Percentiles rank a stretch among this genome's conserved stretches.
Evolutionary conservation across 2,329 filamentous ascomycete genomes (phyloP).

Genomic region (Diaporthe sp.): DNA sequence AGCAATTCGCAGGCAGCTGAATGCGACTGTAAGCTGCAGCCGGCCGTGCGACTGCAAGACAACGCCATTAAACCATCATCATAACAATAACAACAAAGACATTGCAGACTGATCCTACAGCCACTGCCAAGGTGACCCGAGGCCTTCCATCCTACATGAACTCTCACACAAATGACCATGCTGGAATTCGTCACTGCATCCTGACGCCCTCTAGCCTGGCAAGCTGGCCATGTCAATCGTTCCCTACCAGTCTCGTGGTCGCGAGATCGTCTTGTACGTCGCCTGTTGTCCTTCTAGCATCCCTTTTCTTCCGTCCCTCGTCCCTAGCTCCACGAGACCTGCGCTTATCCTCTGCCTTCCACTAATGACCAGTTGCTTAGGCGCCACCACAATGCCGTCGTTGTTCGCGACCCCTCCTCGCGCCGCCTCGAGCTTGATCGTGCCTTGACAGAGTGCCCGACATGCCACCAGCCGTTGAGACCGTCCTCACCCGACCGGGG

Average conservation of each 20-base stretch:
- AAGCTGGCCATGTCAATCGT: constrained; percentile 70
- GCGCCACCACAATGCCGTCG: constrained; percentile 91
- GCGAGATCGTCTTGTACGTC: constrained; percentile 83
- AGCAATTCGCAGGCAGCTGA: background rate
- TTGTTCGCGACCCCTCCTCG: constrained; percentile 88
- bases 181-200: constrained; percentile 12
- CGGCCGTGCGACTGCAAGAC: constrained; percentile 26
- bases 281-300: constrained; percentile 35
- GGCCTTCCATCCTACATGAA: background rate
- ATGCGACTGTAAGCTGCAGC: constrained; percentile 24
- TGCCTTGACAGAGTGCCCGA: constrained; percentile 84
- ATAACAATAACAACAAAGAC: constrained; percentile 19
- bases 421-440: constrained; percentile 83
- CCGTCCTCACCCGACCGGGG: constrained; percentile 59
- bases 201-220: constrained; percentile 33
- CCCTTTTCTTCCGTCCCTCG: background rate
- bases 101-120: background rate
- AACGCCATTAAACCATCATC: constrained; percentile 12
- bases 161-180: constrained; percentile 12
- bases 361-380: constrained; percentile 55
- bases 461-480: constrained; percentile 81
- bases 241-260: constrained; percentile 78
- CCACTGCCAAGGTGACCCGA: background rate
- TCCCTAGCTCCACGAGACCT: background rate
- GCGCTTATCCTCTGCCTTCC: background rate